Evolutionary conservation across 148 eudicot genomes (phyloP).

Genomic region (Diospyros kaki): DNA sequence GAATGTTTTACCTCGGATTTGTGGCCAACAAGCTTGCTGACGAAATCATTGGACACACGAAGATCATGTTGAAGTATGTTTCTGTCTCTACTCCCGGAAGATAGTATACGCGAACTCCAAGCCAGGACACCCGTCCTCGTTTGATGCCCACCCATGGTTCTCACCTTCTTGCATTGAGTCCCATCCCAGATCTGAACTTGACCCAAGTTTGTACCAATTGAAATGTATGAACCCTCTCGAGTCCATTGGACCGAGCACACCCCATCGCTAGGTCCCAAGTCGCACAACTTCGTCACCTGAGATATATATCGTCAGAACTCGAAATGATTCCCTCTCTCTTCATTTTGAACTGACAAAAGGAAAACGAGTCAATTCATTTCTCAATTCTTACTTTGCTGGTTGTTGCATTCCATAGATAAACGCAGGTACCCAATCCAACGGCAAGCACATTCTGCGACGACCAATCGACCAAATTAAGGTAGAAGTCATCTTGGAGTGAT

Average conservation of each 20-base stretch:
- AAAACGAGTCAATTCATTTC: background rate
- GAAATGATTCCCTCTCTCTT: background rate
- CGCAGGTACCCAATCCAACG: constrained; percentile 91
- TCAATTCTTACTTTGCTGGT: constrained; percentile 63
- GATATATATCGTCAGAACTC: background rate
- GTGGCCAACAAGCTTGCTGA: constrained; percentile 91
- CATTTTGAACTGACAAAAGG: background rate
- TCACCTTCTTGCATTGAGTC: constrained; percentile 74
- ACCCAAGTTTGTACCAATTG: constrained; percentile 82
- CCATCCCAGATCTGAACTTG: constrained; percentile 99
- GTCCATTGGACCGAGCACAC: constrained; percentile 98
- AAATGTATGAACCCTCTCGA: constrained; percentile 88
- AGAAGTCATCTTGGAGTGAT: constrained; percentile 91
- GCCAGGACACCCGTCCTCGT: constrained; percentile 94
- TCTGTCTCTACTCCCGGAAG: constrained; percentile 96
- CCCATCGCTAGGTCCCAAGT: constrained; percentile 78
- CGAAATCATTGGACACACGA: constrained; percentile 76
- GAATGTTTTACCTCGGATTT: constrained; percentile 74
- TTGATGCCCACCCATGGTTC: constrained; percentile 91
- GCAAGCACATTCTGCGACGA: constrained; percentile 94
- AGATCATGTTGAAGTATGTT: constrained; percentile 96
- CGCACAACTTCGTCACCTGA: constrained; percentile 92
- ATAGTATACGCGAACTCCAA: constrained; percentile 86
- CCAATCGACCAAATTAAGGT: constrained; percentile 94
- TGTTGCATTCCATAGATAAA: constrained; percentile 92